These are phyloP conservation scores for Tardiomyces depauwii DNA, from an alignment of 1,139 yeast species.

Conservation along the genomic window DNA sequence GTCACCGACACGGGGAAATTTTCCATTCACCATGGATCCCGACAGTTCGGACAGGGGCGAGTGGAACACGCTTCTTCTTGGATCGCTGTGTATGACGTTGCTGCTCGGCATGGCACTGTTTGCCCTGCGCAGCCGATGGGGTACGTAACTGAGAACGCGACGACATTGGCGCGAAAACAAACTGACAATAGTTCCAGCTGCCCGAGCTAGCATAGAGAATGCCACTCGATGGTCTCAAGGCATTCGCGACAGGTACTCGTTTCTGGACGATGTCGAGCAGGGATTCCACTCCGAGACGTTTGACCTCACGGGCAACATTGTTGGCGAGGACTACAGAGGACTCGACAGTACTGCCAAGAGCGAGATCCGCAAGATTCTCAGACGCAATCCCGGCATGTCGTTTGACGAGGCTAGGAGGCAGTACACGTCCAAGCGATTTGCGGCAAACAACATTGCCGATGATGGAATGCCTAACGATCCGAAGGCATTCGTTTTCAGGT, in stretches of 20 bases:
- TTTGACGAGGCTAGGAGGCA: constrained; percentile 64
- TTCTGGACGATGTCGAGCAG: constrained; percentile 48
- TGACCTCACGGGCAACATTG: constrained; percentile 39
- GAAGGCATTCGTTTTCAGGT: constrained; percentile 7
- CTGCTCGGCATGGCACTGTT: too few relatives aligned
- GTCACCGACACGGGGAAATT: too few relatives aligned
- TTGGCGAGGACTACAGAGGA: constrained; percentile 42
- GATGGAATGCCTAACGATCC: constrained; percentile 33
- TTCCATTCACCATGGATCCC: too few relatives aligned
- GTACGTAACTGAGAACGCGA: too few relatives aligned
- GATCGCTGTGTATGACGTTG: too few relatives aligned
- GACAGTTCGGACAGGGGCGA: too few relatives aligned
- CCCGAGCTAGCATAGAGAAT: too few relatives aligned
- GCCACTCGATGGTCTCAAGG: too few relatives aligned
- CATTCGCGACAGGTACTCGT: constrained; percentile 24
- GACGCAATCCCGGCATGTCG: constrained; percentile 30
- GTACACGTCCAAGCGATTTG: constrained; percentile 38
- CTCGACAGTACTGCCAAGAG: constrained; percentile 44
- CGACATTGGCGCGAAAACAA: too few relatives aligned
- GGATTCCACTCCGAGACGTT: constrained; percentile 57
- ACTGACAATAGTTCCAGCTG: too few relatives aligned
- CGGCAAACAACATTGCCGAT: constrained; percentile 42
- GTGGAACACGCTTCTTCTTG: too few relatives aligned
- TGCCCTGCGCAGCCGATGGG: too few relatives aligned
- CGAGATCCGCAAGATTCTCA: constrained; percentile 46